phyloP scores from a whole-genome alignment of 129 eudicot species.

The Ambrosia trifida region DNA sequence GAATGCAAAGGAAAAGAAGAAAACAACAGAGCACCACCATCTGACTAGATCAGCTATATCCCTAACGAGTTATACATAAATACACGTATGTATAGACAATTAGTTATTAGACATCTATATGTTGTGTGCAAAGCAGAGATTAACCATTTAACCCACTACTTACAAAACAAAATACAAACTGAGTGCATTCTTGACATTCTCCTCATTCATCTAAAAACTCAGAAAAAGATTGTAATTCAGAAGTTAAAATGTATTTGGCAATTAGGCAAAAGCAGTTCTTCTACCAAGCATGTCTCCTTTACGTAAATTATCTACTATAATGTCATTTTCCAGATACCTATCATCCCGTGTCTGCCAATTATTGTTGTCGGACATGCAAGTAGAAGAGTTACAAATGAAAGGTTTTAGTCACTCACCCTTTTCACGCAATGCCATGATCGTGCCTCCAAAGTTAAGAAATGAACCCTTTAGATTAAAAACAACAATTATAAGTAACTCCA shows the following conservation, averaged over 20 bases:
- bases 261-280: background rate
- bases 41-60: constrained; percentile 3
- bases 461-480: constrained; percentile 17
- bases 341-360: background rate
- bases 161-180: background rate
- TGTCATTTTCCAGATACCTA: background rate
- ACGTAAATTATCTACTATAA: background rate
- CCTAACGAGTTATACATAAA: background rate
- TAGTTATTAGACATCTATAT: background rate
- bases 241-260: no score
- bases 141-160: background rate
- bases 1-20: background rate
- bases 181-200: background rate
- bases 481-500: constrained; percentile 11
- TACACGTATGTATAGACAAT: background rate
- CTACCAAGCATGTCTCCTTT: background rate
- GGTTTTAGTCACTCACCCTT: constrained; percentile 33
- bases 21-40: background rate
- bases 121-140: background rate
- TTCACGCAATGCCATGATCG: constrained; percentile 37
- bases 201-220: background rate
- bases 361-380: background rate
- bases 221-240: background rate
- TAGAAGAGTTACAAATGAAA: background rate
- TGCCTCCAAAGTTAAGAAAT: constrained; percentile 24